Base-by-base conservation (phyloP, 2,329 filamentous ascomycete species). In the Diplodia sapinea region DNA sequence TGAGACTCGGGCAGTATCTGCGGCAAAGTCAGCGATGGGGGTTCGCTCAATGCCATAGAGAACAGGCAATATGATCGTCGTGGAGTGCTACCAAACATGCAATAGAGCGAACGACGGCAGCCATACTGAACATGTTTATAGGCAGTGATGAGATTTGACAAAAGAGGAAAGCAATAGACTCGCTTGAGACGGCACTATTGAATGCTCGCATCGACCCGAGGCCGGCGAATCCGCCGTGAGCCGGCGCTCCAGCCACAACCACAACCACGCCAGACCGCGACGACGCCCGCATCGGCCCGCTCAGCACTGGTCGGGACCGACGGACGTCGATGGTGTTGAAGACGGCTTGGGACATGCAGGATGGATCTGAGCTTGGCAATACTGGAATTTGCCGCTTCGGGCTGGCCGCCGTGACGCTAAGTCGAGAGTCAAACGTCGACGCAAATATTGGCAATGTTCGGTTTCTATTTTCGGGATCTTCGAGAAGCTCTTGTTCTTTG, bases 401-500 rank as follows among this genome's bases (percentile, higher is more conserved):
- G 51, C 12, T 13, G 7, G 36, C 31, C 26, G 62, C 49, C 62
- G 50, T 3, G 63, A 9, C 63, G 63, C 63, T 66, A 66, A 66
- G 63, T 66, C 54, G 29, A 57, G 31, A n/a, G 63, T 66, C 63
- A 40, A 66, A 66, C 63, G 63, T 66, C 31, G 63, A 29, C 51
- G 29, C 47, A 47, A 66, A 57, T 66, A 66, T 66, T 66, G 63
- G 63, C 63, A 66, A 66, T 66, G 51, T 56, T 47, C 31, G 17
- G 51, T 57, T 17, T 55, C 63, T 50, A 49, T 33, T 33, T 31
- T 62, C 23, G 23, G 40, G 55, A 9, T 20, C 26, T 29, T 49
- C 47, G 47, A 33, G 40, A 29, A 33, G 38, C 57, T 62, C 13
- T 62, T 50, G 29, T 49, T 50, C 13, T n/a, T 20, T 23, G 17